Percentiles rank a stretch among this genome's conserved stretches.
Evolutionary conservation across 108 stramenopile species (phyloP).

Genomic region (Nitzschia sp.): DNA sequence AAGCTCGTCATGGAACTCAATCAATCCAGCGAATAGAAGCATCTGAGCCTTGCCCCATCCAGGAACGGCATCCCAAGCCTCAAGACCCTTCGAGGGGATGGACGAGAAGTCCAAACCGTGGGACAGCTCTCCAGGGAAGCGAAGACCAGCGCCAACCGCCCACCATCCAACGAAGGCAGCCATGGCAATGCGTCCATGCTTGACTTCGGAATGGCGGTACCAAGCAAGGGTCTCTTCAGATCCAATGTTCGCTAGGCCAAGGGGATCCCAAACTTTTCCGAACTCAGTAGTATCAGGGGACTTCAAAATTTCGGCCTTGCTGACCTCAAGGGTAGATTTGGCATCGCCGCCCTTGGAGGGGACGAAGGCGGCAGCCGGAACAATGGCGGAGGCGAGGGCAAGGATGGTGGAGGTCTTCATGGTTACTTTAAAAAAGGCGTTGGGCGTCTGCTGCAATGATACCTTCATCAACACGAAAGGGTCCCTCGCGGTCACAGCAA

Average conservation of each 20-base stretch:
- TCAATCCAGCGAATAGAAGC: slow-evolving; percentile 77
- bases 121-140: slow-evolving; percentile 72
- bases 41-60: slow-evolving; percentile 87
- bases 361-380: slow-evolving; percentile 41
- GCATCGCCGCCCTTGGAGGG: slow-evolving; percentile 35
- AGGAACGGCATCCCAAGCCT: slow-evolving; percentile 83
- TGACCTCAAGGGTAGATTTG: slow-evolving; percentile 32
- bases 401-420: slow-evolving; percentile 54
- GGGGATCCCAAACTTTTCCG: slow-evolving; percentile 74
- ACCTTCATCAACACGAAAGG: too few species aligned
- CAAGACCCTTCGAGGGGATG: slow-evolving; percentile 75
- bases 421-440: neutral
- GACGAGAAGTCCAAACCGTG: slow-evolving; percentile 63
- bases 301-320: slow-evolving; percentile 58
- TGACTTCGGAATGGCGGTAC: slow-evolving; percentile 81
- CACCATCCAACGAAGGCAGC: slow-evolving; percentile 85
- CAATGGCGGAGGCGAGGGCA: slow-evolving; percentile 35
- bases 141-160: slow-evolving; percentile 67
- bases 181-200: slow-evolving; percentile 86
- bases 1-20: slow-evolving; percentile 82
- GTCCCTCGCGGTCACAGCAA: neutral
- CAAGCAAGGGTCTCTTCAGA: slow-evolving; percentile 78
- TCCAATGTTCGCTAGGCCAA: slow-evolving; percentile 67
- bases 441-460: neutral
- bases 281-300: slow-evolving; percentile 70